Percentiles rank a stretch among this genome's conserved stretches.
phyloP scores from a whole-genome alignment of 345 rosid species.

The Microcos paniculata region DNA sequence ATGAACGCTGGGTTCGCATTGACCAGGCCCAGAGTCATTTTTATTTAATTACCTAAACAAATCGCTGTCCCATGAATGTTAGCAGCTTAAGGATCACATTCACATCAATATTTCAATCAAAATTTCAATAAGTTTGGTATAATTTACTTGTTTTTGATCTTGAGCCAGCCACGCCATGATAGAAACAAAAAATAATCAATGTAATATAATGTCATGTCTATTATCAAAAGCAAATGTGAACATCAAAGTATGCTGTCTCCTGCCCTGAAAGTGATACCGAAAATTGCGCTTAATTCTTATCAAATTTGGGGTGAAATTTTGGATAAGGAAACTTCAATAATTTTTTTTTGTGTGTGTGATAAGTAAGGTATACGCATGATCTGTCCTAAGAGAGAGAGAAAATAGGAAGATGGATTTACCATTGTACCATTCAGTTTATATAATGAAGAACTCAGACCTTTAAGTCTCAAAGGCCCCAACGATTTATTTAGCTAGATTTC shows the following conservation, averaged over 20 bases:
- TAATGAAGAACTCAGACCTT: neutral
- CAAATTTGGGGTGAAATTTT: neutral
- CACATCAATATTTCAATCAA: too few species aligned
- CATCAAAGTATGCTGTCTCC: neutral
- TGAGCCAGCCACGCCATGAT: neutral
- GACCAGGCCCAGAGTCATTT: too few species aligned
- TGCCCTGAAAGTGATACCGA: too few species aligned
- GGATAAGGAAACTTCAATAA: neutral
- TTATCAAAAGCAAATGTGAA: neutral
- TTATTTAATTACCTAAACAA: neutral
- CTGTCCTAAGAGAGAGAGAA: too few species aligned
- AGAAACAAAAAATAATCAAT: neutral
- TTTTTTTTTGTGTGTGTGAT: too few species aligned
- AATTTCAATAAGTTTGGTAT: neutral
- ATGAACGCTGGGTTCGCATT: too few species aligned
- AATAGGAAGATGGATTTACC: too few species aligned
- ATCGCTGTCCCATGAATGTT: neutral
- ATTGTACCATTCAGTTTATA: neutral
- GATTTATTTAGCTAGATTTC: too few species aligned
- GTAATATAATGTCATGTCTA: neutral
- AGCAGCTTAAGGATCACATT: neutral
- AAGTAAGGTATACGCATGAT: neutral
- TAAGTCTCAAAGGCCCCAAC: too few species aligned
- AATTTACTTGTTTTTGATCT: neutral
- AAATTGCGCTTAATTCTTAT: too few species aligned